phyloP scores from a whole-genome alignment of 2,329 filamentous ascomycete species.

The Botrytis tulipae region DNA sequence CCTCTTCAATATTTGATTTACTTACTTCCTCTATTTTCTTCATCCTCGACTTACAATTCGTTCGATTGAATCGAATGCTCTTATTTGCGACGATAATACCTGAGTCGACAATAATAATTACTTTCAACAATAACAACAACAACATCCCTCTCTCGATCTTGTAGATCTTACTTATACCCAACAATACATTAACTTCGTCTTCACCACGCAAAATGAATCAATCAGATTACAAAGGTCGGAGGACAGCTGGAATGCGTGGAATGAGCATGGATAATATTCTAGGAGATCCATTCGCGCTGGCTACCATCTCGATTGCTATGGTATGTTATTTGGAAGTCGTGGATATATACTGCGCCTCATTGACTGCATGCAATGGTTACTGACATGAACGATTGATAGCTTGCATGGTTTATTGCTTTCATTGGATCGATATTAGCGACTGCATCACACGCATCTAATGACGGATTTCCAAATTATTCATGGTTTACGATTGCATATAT shows the following conservation, averaged over 20 bases:
- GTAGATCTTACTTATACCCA: conserved; percentile 55
- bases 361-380: neutral
- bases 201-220: conserved; percentile 80
- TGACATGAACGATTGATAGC: conserved; percentile 49
- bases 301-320: conserved; percentile 85
- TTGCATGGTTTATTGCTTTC: conserved; percentile 93
- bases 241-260: conserved; percentile 50
- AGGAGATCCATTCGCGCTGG: conserved; percentile 93
- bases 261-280: conserved; percentile 86
- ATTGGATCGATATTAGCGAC: conserved; percentile 77
- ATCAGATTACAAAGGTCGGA: conserved; percentile 52
- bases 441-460: conserved; percentile 45
- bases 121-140: neutral
- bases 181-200: conserved; percentile 70
- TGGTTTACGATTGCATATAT: conserved; percentile 92
- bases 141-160: neutral
- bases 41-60: conserved; percentile 6
- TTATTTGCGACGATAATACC: conserved; percentile 15
- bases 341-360: conserved; percentile 6
- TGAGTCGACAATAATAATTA: conserved; percentile 10
- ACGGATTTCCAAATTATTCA: conserved; percentile 74
- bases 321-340: conserved; percentile 53
- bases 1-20: neutral
- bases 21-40: neutral
- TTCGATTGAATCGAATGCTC: conserved; percentile 19